Percentiles rank a stretch among this genome's conserved stretches.
These are phyloP conservation scores for Salpingoeca rosetta DNA, from an alignment of 78 protist genomes.

Conservation along the genomic window DNA sequence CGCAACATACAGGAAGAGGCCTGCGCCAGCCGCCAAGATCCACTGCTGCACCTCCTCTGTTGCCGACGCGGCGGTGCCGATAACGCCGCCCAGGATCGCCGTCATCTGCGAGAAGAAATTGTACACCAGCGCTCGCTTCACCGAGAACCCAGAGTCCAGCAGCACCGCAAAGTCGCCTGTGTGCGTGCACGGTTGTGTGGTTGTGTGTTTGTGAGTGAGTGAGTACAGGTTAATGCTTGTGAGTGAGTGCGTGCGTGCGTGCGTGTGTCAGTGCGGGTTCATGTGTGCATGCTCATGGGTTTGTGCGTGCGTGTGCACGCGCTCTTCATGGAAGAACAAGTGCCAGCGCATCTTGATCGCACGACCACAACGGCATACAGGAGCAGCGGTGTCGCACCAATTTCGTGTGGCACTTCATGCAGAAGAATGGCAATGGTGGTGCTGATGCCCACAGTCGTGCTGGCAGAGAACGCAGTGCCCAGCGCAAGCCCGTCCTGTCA, in stretches of 20 bases:
- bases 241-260: no score
- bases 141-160: not conserved
- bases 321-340: no score
- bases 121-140: not conserved
- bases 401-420: not conserved
- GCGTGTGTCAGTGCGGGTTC: no score
- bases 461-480: not conserved
- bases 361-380: no score
- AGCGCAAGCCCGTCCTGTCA: not conserved
- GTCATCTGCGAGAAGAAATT: not conserved
- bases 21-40: not conserved
- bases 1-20: not conserved
- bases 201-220: no score
- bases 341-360: no score
- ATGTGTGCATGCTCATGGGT: no score
- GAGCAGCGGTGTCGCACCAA: no score
- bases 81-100: not conserved
- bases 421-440: not conserved
- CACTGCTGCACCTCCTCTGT: not conserved
- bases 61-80: not conserved
- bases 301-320: no score
- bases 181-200: no score
- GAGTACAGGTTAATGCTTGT: no score
- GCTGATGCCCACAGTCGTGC: not conserved
- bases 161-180: not conserved